phyloP scores from a whole-genome alignment of 495 filamentous ascomycete genomes.

The Usnea hakonensis region DNA sequence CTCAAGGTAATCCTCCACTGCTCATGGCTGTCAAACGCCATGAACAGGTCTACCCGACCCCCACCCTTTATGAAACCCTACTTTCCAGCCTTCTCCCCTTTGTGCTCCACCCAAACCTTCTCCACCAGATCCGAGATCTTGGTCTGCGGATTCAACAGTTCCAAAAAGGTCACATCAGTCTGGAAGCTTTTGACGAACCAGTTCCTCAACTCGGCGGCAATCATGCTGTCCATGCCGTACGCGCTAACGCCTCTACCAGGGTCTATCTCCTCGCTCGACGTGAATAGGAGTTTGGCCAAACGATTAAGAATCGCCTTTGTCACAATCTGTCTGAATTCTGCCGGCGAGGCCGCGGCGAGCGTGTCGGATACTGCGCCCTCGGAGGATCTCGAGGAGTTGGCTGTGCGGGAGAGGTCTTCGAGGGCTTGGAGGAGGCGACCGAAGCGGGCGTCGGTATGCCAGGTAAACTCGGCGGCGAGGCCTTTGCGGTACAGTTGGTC shows the following conservation, averaged over 20 bases:
- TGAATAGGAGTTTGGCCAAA: slow-evolving; percentile 27
- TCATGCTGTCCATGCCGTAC: slow-evolving; percentile 31
- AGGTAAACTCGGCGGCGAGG: not conserved
- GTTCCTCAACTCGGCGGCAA: slow-evolving; percentile 30
- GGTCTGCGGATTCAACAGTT: slow-evolving; percentile 19
- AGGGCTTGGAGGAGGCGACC: not conserved
- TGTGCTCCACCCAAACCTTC: too few relatives aligned
- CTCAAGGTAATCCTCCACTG: too few relatives aligned
- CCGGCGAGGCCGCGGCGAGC: not conserved
- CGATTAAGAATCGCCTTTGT: slow-evolving; percentile 10
- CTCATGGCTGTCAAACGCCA: too few relatives aligned
- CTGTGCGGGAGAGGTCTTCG: not conserved
- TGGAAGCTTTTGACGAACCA: slow-evolving; percentile 26
- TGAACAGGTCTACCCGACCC: too few relatives aligned
- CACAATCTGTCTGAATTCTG: too few relatives aligned
- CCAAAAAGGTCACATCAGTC: slow-evolving; percentile 21
- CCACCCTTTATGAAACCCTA: too few relatives aligned
- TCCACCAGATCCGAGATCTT: slow-evolving; percentile 11
- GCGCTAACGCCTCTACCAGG: slow-evolving; percentile 22
- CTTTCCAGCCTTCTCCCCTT: too few relatives aligned
- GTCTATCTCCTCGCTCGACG: slow-evolving; percentile 19
- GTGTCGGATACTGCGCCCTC: not conserved
- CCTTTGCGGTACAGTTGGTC: not conserved
- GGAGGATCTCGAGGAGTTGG: not conserved
- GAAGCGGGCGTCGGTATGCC: slow-evolving; percentile 4